Base-by-base conservation (phyloP, 768 basidiomycete species). In the Gymnopilus dilepis region DNA sequence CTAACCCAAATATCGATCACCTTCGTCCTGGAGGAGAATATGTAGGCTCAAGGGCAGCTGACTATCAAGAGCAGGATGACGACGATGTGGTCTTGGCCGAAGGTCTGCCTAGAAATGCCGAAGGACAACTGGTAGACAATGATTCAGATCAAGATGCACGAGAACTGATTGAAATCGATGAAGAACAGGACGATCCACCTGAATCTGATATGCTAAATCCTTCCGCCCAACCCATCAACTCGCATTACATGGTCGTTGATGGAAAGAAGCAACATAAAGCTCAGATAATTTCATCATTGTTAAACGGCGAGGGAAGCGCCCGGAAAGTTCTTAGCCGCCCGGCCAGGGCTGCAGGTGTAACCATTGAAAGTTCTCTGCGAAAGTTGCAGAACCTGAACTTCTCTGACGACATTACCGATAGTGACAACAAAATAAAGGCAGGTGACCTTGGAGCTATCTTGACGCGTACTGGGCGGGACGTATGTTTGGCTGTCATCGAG, bases 371-470 rank as follows among this genome's bases (percentile, higher is more conserved):
- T 31, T 56, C 22, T 42, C 21, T 33, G 12, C 45, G 56, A 43
- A 33, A 34, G 9, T 19, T 4, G 22, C 38, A 13, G 17, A 21
- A 17, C 12, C 9, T 37, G 15, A 34, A 62, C 24, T 31, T 31
- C 6, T 28, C 19, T 1, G 47, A 28, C 9, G 38, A 13, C 6
- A 6, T 1, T 54, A 11, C 15, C 11, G 51, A 58, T 19, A 37
- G n/a, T 5, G 59, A 26, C 3, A 45, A 33, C 4, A 17, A 48
- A 4, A 37, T 63, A 19, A 43, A 47, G 30, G 33, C 51, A 6
- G 61, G 59, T 6, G 67, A 68, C 56, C 56, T 64, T 5, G 64
- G 61, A 13, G 58, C 53, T 6, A 26, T 65, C 22, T 61, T 67
- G 0, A 52, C 56, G 9, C 5, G 26, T 3, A 12, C 50, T 21